Percentiles rank a stretch among this genome's conserved stretches.
These are phyloP conservation scores for Saccharomyces pastorianus DNA, from an alignment of 1,139 yeast genomes.

Conservation along the genomic window DNA sequence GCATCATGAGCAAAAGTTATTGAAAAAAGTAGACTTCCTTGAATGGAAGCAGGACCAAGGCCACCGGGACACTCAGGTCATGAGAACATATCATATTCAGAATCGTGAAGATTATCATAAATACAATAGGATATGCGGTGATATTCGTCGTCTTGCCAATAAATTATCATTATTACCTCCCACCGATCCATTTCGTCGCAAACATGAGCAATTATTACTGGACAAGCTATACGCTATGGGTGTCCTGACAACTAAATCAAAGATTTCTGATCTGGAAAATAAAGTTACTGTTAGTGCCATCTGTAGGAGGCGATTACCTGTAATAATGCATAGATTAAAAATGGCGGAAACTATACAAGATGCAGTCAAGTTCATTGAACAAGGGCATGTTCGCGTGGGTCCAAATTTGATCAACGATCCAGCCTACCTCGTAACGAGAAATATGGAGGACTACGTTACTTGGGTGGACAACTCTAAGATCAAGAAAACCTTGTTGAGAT, in stretches of 20 bases:
- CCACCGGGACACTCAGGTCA: constrained; percentile 90
- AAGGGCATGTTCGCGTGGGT: constrained; percentile 96
- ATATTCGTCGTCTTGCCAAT: constrained; percentile 77
- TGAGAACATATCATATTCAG: constrained; percentile 88
- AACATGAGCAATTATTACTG: constrained; percentile 77
- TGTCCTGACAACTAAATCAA: constrained; percentile 70
- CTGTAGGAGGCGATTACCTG: constrained; percentile 87
- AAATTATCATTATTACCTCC: constrained; percentile 78
- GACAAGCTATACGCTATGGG: constrained; percentile 90
- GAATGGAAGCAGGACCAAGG: constrained; percentile 97
- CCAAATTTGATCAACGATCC: constrained; percentile 94
- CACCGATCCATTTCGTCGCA: constrained; percentile 72
- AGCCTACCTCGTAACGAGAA: constrained; percentile 84
- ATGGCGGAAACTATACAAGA: constrained; percentile 89
- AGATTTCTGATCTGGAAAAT: constrained; percentile 87
- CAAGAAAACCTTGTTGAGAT: constrained; percentile 79
- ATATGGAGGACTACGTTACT: constrained; percentile 91
- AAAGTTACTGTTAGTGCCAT: constrained; percentile 86
- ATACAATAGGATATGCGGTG: constrained; percentile 87
- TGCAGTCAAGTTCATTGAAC: constrained; percentile 88
- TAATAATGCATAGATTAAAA: constrained; percentile 86
- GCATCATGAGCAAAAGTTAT: constrained; percentile 89
- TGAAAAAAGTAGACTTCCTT: constrained; percentile 91
- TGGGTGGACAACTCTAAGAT: constrained; percentile 96
- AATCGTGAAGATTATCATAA: constrained; percentile 93